Evolutionary conservation across 208 protist genomes (phyloP).

Genomic region (Trypanosoma platydactyli): DNA sequence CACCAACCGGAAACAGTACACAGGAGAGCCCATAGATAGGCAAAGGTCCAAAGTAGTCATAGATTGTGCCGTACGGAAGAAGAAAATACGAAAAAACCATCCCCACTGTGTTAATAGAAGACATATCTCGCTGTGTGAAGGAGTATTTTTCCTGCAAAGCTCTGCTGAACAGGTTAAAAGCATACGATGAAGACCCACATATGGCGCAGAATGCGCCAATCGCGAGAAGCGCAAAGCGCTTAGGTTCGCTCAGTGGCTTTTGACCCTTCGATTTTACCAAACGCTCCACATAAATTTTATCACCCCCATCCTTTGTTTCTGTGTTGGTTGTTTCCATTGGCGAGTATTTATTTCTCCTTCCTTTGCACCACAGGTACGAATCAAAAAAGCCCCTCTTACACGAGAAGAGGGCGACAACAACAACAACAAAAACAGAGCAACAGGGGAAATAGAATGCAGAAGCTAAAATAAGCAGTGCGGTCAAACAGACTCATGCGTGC

Average conservation of each 20-base stretch:
- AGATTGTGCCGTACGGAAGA: constrained; percentile 62
- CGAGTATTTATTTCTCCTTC: not conserved
- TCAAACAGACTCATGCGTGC: too few relatives aligned
- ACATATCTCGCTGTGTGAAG: constrained; percentile 57
- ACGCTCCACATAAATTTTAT: constrained; percentile 5
- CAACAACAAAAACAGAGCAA: too few relatives aligned
- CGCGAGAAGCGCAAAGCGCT: constrained; percentile 56
- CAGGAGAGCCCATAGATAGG: constrained; percentile 56
- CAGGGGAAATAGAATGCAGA: too few relatives aligned
- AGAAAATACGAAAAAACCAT: constrained; percentile 46
- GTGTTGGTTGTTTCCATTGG: not conserved
- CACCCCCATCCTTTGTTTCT: not conserved
- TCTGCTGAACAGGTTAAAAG: constrained; percentile 76
- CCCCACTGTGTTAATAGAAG: constrained; percentile 73
- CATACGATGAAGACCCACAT: constrained; percentile 61
- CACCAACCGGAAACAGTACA: constrained; percentile 47
- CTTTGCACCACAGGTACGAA: not conserved
- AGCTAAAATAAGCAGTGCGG: too few relatives aligned
- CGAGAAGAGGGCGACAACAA: not conserved
- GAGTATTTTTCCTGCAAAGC: constrained; percentile 59
- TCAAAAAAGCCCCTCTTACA: not conserved
- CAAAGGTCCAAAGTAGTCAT: constrained; percentile 72
- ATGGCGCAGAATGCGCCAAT: constrained; percentile 61
- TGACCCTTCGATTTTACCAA: not conserved
- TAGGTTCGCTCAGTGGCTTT: constrained; percentile 40